A percentile compares a stretch with the other conserved stretches of the same genome.
Conservation (phyloP, 371 early-diverging fungal genomes). For the Mortierella sp. region DNA sequence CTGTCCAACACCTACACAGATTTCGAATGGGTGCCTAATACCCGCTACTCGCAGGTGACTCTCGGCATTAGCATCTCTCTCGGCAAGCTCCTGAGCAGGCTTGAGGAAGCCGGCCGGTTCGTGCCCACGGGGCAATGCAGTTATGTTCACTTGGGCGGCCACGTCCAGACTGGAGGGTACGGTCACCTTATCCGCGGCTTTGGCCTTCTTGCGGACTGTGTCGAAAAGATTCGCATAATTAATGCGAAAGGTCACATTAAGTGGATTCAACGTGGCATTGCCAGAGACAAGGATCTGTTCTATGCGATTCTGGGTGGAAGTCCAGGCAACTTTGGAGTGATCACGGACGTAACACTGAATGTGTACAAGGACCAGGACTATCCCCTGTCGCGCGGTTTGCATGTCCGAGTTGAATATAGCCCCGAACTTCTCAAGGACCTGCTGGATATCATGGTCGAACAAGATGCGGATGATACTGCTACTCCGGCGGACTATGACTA, state of each 20-base stretch:
- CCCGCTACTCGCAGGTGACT: constrained; percentile 24
- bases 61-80: constrained; percentile 35
- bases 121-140: constrained; percentile 43
- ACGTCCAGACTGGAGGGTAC: constrained; percentile 54
- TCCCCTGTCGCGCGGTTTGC: constrained; percentile 38
- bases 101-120: constrained; percentile 20
- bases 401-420: background rate
- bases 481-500: constrained; percentile 38
- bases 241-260: constrained; percentile 23
- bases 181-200: constrained; percentile 40
- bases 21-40: constrained; percentile 23
- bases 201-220: constrained; percentile 45
- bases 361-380: constrained; percentile 39
- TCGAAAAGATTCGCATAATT: constrained; percentile 49
- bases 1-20: constrained; percentile 31
- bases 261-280: constrained; percentile 13
- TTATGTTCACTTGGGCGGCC: constrained; percentile 43
- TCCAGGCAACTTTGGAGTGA: constrained; percentile 54
- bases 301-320: constrained; percentile 46
- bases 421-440: constrained; percentile 17
- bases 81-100: constrained; percentile 23
- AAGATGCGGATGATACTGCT: background rate
- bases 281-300: constrained; percentile 31
- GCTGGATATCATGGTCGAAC: constrained; percentile 29
- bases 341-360: constrained; percentile 33